Base-by-base conservation (phyloP, 805 yeast genomes). In the Nakazawaea anatomiae region DNA sequence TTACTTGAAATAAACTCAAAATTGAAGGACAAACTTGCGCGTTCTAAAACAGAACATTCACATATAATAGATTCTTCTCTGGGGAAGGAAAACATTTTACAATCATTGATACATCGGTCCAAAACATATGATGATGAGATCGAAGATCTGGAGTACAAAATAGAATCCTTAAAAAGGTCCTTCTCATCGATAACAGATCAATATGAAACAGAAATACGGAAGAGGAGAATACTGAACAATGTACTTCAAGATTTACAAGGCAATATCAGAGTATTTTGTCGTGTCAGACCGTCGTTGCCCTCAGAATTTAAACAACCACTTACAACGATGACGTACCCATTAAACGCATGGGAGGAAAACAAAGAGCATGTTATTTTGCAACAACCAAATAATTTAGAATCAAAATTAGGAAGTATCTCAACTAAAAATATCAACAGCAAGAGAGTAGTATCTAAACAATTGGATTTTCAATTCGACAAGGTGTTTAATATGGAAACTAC, bases 181-280 rank as follows among this genome's bases (percentile, higher is more conserved):
- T 18, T 18, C 5, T 5, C 25, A 5, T 50, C 39, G 10, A 35
- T 47, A 7, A 51, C 28, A 12, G 46, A 53, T 3, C 39, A 32
- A 10, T 63, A 83, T 8, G 61, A 74, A 0, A 63, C 65, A 25
- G 81, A 78, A 53, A 92, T 87, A 57, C 64, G 71, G 0, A 60
- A 70, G 38, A 72, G 97, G 54, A 70, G 96, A 8, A 60, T 67
- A 11, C 63, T 87, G 1, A 97, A 89, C 60, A 83, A 88, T 60
- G 74, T 73, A 54, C 69, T 92, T 5, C 97, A 90, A 64, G 96
- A 89, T 53, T 65, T 92, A 39, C 87, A 90, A 65, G 98, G 99
- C 1, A 94, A 89, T 59, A 90, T 94, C 35, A 70, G 98, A 44
- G 97, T 92, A 0, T 89, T 85, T 59, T 92, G 97, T 62, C 74